Percentiles rank a stretch among this genome's conserved stretches.
Conservation (phyloP, 352 stramenopile species). For the Peronospora tabacina region DNA sequence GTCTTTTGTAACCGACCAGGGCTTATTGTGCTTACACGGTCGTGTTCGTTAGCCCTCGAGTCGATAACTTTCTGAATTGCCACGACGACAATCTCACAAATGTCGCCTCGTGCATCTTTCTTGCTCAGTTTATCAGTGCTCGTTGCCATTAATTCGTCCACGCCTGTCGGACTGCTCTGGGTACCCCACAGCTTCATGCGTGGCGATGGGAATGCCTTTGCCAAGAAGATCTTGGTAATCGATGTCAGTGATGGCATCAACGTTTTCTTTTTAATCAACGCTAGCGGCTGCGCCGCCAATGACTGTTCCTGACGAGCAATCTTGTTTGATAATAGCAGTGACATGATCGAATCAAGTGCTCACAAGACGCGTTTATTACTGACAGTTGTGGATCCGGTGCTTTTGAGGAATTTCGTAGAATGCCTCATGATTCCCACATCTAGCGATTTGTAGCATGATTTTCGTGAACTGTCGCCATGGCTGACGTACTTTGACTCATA, state of each 20-base stretch:
- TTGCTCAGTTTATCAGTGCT: conserved; percentile 9
- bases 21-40: conserved; percentile 2
- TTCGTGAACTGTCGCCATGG: conserved; percentile 14
- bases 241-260: conserved; percentile 26
- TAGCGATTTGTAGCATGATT: conserved; percentile 8
- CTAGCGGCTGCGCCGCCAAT: conserved; percentile 17
- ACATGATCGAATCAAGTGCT: conserved; percentile 4
- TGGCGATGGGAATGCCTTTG: conserved; percentile 27
- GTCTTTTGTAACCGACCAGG: conserved; percentile 6
- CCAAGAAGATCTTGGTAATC: conserved; percentile 33
- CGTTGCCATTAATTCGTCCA: conserved; percentile 20
- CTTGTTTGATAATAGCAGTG: conserved; percentile 1
- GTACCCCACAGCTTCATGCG: conserved; percentile 23
- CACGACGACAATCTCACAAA: conserved; percentile 37
- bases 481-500: conserved; percentile 21
- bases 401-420: conserved; percentile 26
- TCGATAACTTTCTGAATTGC: conserved; percentile 29
- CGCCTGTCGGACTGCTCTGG: conserved; percentile 25
- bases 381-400: background rate
- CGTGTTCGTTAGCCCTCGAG: conserved; percentile 3
- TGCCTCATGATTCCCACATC: conserved; percentile 5
- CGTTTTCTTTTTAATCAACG: conserved; percentile 24
- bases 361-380: background rate
- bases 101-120: conserved; percentile 19
- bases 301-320: conserved; percentile 4